Conservation (phyloP, 768 basidiomycete species). For the Phlegmacium glaucopus region DNA sequence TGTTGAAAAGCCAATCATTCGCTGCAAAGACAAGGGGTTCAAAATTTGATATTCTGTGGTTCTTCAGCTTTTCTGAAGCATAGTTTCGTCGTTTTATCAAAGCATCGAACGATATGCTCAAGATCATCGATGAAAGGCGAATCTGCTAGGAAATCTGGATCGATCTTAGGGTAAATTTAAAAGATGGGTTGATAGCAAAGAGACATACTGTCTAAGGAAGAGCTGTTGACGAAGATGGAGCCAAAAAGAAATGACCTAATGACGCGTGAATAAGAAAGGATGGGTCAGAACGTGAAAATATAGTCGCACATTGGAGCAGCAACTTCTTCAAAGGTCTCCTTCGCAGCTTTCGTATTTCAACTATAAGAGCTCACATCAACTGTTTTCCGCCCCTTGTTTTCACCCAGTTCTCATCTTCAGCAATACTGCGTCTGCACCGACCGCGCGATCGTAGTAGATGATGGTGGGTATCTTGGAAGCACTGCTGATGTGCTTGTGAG, state of each 20-base stretch:
- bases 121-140: conserved; percentile 42
- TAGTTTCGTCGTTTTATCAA: conserved; percentile 46
- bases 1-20: conserved; percentile 13
- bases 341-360: conserved; percentile 21
- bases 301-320: conserved; percentile 34
- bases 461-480: conserved; percentile 41
- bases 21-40: conserved; percentile 27
- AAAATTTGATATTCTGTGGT: conserved; percentile 46
- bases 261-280: background rate
- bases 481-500: conserved; percentile 38
- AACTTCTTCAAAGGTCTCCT: conserved; percentile 42
- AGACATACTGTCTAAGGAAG: background rate
- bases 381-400: conserved; percentile 58
- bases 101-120: conserved; percentile 37
- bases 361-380: conserved; percentile 57
- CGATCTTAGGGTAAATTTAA: background rate
- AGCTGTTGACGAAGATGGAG: conserved; percentile 42
- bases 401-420: conserved; percentile 41
- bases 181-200: background rate
- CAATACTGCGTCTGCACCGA: conserved; percentile 47
- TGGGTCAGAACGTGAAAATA: background rate
- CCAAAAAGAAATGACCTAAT: conserved; percentile 46
- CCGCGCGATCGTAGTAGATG: conserved; percentile 44
- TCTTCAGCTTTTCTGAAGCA: conserved; percentile 37
- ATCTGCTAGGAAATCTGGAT: conserved; percentile 34